Conservation (phyloP, 2,329 filamentous ascomycete species). For the Aspergillus piperis region DNA sequence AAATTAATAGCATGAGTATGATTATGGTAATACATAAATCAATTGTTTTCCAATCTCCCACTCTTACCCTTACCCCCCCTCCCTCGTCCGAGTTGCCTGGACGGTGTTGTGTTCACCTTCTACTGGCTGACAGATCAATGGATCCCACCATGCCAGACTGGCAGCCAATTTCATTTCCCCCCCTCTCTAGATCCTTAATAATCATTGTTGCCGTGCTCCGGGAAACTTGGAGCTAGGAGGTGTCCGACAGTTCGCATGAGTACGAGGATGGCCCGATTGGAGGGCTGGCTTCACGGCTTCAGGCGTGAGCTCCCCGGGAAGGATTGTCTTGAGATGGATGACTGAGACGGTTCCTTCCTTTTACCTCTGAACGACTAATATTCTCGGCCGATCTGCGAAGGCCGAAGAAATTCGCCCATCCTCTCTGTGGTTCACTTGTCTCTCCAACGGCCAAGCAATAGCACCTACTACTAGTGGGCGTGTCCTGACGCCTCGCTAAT, state of each 20-base stretch:
- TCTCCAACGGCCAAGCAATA: not conserved
- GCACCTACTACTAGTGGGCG: not conserved
- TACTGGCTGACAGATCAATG: not conserved
- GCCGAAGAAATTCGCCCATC: not conserved
- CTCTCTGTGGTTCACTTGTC: not conserved
- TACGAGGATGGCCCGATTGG: not conserved
- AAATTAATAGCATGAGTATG: constrained; percentile 20
- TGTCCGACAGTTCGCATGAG: not conserved
- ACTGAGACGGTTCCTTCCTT: not conserved
- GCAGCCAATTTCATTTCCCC: not conserved
- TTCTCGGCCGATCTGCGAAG: constrained; percentile 1
- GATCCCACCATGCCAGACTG: not conserved
- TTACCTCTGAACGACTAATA: not conserved
- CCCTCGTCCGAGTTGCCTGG: not conserved
- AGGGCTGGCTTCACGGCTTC: not conserved
- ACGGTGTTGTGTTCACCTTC: not conserved
- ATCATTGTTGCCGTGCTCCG: not conserved
- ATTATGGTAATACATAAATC: constrained; percentile 26
- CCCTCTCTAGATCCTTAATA: not conserved
- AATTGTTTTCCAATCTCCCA: constrained; percentile 16
- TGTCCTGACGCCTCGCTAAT: not conserved
- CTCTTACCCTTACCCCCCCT: not conserved
- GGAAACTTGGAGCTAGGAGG: not conserved
- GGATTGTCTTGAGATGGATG: not conserved
- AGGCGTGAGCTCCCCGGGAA: not conserved